phyloP scores from a whole-genome alignment of 1,139 yeast genomes.

The Pneumocystis sp. region DNA sequence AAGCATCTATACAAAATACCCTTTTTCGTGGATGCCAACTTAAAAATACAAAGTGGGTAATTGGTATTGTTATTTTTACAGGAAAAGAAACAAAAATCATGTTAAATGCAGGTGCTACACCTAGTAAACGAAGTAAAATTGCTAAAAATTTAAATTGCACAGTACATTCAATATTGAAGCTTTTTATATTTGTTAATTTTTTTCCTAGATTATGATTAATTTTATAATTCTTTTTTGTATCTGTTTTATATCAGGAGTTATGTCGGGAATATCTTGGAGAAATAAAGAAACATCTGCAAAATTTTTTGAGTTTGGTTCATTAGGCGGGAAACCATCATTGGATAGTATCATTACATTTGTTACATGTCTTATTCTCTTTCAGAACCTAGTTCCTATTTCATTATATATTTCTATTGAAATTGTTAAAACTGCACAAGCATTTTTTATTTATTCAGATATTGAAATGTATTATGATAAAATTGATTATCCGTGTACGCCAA shows the following conservation, averaged over 20 bases:
- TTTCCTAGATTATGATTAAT: conserved; percentile 44
- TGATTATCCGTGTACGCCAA: conserved; percentile 92
- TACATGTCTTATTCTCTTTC: conserved; percentile 79
- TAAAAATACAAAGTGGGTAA: conserved; percentile 85
- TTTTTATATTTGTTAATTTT: neutral
- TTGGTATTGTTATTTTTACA: conserved; percentile 78
- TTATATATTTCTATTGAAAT: conserved; percentile 88
- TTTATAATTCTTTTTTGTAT: conserved; percentile 58
- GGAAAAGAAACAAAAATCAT: conserved; percentile 85
- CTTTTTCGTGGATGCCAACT: conserved; percentile 81
- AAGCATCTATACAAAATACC: conserved; percentile 65
- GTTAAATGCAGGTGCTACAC: conserved; percentile 86
- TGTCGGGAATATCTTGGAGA: conserved; percentile 64
- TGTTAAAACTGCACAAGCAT: conserved; percentile 87
- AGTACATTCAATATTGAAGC: conserved; percentile 3
- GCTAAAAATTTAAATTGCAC: conserved; percentile 70
- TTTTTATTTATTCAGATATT: conserved; percentile 75
- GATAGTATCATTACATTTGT: conserved; percentile 78
- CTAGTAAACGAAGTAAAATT: conserved; percentile 72
- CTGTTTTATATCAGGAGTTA: conserved; percentile 68
- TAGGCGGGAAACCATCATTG: conserved; percentile 50
- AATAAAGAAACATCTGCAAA: conserved; percentile 40
- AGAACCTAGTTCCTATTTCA: conserved; percentile 86
- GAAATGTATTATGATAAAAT: conserved; percentile 71
- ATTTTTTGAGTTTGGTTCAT: conserved; percentile 56